Conservation (phyloP, 2,329 filamentous ascomycete species). For the Venturia aucupariae region DNA sequence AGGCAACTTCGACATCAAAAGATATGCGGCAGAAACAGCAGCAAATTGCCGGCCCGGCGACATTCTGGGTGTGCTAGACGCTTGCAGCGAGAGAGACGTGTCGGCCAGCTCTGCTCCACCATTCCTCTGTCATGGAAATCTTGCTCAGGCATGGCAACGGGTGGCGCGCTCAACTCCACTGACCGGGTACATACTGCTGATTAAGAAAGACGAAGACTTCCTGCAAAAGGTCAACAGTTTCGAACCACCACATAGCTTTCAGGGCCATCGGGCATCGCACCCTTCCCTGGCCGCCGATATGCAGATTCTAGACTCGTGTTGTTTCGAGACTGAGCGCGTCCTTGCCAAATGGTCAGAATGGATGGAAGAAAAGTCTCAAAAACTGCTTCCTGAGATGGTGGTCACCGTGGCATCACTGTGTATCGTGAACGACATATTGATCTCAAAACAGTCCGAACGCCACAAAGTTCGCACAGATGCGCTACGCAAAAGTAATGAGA, state of each 20-base stretch:
- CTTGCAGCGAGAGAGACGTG: constrained; percentile 51
- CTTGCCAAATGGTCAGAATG: constrained; percentile 36
- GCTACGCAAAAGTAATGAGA: constrained; percentile 21
- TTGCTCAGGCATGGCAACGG: constrained; percentile 37
- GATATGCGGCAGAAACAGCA: constrained; percentile 56
- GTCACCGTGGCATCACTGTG: constrained; percentile 42
- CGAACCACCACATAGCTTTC: not conserved
- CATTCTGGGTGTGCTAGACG: constrained; percentile 58
- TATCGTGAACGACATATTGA: constrained; percentile 28
- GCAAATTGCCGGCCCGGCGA: constrained; percentile 56
- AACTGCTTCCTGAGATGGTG: constrained; percentile 41
- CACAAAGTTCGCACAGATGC: constrained; percentile 22
- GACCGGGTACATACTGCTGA: constrained; percentile 41
- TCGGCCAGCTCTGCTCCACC: constrained; percentile 19
- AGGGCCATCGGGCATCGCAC: not conserved
- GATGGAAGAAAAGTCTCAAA: constrained; percentile 33
- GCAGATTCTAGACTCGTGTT: constrained; percentile 37
- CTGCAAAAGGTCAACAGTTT: not conserved
- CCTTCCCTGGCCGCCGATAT: constrained; percentile 10
- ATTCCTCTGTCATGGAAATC: constrained; percentile 30
- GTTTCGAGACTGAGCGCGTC: constrained; percentile 37
- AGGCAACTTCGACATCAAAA: constrained; percentile 47
- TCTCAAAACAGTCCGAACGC: constrained; percentile 18
- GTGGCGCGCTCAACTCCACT: constrained; percentile 33
- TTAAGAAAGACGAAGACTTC: constrained; percentile 8